phyloP scores from a whole-genome alignment of 1,284 basidiomycete species.

The Pascua guehoae region DNA sequence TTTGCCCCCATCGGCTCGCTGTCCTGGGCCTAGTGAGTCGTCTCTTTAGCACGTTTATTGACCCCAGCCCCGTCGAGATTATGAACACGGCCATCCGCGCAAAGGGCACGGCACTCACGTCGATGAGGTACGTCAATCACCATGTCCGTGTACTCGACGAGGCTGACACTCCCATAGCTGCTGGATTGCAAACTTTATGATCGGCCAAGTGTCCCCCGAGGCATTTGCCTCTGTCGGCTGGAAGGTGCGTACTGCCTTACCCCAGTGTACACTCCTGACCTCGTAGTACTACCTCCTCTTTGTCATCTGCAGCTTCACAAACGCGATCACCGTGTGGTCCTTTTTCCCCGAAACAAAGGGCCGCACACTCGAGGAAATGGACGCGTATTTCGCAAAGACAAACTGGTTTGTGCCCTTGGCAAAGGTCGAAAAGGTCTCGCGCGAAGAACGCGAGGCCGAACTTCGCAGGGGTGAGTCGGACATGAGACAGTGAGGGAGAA shows the following conservation, averaged over 20 bases:
- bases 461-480: constrained; percentile 7
- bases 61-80: constrained; percentile 47
- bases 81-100: constrained; percentile 60
- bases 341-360: constrained; percentile 48
- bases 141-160: too few relatives aligned
- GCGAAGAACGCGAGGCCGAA: constrained; percentile 53
- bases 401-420: constrained; percentile 56
- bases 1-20: constrained; percentile 15
- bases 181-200: constrained; percentile 48
- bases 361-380: constrained; percentile 56
- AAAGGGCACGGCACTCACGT: constrained; percentile 60
- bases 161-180: constrained; percentile 46
- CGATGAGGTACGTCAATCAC: constrained; percentile 29
- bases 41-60: too few relatives aligned
- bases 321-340: constrained; percentile 59
- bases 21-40: constrained; percentile 16
- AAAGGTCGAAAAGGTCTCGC: constrained; percentile 47
- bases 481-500: too few relatives aligned
- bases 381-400: constrained; percentile 56
- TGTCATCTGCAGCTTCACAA: constrained; percentile 61
- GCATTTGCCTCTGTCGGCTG: constrained; percentile 48
- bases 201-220: constrained; percentile 48
- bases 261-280: too few relatives aligned
- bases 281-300: constrained; percentile 56
- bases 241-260: constrained; percentile 11